These are phyloP conservation scores for Bombardia bombarda DNA, from an alignment of 495 filamentous ascomycete genomes.

Conservation along the genomic window DNA sequence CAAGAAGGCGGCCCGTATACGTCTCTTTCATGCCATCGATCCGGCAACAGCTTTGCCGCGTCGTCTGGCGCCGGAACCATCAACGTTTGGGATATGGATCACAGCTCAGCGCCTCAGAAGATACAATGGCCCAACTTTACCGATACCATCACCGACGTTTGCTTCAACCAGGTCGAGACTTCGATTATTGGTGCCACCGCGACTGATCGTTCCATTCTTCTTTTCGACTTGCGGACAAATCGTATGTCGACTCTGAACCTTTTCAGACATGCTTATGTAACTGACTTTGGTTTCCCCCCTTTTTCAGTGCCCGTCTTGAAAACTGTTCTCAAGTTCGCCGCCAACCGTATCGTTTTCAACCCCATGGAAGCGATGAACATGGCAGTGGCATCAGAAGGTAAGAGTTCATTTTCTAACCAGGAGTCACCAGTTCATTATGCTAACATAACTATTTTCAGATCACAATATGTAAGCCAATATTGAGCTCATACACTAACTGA, in stretches of 20 bases:
- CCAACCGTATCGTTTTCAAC: conserved; percentile 87
- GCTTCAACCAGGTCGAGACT: conserved; percentile 92
- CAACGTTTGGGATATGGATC: conserved; percentile 68
- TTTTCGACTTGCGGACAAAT: conserved; percentile 75
- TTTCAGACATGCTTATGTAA: no score
- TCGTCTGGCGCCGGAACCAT: conserved; percentile 75
- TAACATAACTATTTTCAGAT: no score
- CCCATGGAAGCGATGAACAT: conserved; percentile 56
- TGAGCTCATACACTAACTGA: not conserved
- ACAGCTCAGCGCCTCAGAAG: conserved; percentile 68
- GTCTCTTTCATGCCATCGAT: conserved; percentile 73
- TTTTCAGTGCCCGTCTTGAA: conserved; percentile 66
- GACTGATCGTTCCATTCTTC: conserved; percentile 74
- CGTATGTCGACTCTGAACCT: no score
- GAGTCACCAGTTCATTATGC: no score
- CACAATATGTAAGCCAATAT: conserved; percentile 38
- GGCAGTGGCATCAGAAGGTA: conserved; percentile 28
- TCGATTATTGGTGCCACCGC: conserved; percentile 77
- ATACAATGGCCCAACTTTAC: conserved; percentile 78
- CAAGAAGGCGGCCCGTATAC: conserved; percentile 77
- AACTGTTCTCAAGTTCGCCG: conserved; percentile 67
- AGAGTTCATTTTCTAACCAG: not conserved
- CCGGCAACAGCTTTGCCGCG: conserved; percentile 60
- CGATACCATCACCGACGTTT: conserved; percentile 84
- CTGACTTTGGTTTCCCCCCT: no score